phyloP scores from a whole-genome alignment of 352 stramenopile genomes.

The Globisporangium uncinulatum region DNA sequence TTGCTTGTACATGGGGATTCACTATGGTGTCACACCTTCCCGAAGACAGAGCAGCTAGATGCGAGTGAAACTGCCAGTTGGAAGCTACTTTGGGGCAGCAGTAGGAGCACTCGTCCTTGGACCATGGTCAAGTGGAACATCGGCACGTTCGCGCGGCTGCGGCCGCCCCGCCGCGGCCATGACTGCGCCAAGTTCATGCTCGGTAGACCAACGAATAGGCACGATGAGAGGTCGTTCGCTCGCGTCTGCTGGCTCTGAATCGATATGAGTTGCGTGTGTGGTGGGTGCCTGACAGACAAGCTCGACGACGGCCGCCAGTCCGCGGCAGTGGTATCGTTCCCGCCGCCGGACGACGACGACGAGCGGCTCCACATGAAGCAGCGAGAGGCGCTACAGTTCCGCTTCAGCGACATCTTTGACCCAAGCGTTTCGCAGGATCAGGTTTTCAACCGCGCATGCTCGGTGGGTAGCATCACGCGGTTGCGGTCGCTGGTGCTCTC shows the following conservation, averaged over 20 bases:
- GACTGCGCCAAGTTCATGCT: constrained; percentile 61
- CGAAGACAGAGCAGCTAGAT: neutral
- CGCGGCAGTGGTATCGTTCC: constrained; percentile 51
- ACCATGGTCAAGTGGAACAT: constrained; percentile 74
- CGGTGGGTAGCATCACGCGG: constrained; percentile 16
- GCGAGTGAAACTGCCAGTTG: neutral
- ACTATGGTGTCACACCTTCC: too few relatives aligned
- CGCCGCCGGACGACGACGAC: constrained; percentile 46
- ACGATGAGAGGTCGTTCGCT: neutral
- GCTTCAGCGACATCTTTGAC: constrained; percentile 69
- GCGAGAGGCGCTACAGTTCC: constrained; percentile 63
- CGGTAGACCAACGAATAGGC: constrained; percentile 16
- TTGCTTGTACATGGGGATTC: neutral
- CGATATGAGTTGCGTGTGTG: neutral
- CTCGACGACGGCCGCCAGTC: constrained; percentile 36
- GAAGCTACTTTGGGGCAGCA: too few relatives aligned
- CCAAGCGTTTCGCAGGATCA: constrained; percentile 56
- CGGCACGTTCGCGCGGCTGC: constrained; percentile 65
- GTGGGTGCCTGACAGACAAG: constrained; percentile 22
- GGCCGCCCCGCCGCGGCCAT: constrained; percentile 44
- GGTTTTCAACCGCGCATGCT: constrained; percentile 63
- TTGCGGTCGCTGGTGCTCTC: neutral
- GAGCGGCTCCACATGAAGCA: constrained; percentile 64
- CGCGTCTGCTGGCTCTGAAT: too few relatives aligned
- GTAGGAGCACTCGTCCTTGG: too few relatives aligned